These are phyloP conservation scores for Aspergillus nomiae DNA, from an alignment of 2,329 filamentous ascomycete genomes.

Conservation along the genomic window DNA sequence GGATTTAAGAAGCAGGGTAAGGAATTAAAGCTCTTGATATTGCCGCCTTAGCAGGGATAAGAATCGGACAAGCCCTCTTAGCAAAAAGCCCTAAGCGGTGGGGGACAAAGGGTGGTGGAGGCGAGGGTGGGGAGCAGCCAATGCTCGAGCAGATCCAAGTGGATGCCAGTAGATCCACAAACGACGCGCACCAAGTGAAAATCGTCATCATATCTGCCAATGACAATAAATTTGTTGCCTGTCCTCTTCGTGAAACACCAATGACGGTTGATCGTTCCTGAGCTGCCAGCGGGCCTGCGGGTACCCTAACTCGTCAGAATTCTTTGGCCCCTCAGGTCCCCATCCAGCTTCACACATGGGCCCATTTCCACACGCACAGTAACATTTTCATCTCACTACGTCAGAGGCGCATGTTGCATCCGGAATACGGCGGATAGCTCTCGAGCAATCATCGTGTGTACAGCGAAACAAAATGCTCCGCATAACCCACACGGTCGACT, in stretches of 20 bases:
- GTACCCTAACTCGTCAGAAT: neutral
- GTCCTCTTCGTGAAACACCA: neutral
- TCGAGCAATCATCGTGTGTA: slow-evolving; percentile 1
- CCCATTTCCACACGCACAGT: neutral
- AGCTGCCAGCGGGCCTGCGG: neutral
- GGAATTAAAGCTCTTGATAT: slow-evolving; percentile 3
- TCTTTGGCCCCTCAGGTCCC: slow-evolving; percentile 1
- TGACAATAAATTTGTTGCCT: neutral
- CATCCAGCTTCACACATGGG: neutral
- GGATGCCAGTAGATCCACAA: slow-evolving; percentile 2
- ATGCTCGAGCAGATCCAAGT: slow-evolving; percentile 3
- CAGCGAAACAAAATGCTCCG: slow-evolving; percentile 3
- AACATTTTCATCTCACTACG: slow-evolving; percentile 1
- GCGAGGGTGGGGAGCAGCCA: slow-evolving; percentile 4
- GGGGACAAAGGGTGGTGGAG: neutral
- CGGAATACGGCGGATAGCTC: neutral
- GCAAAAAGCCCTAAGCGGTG: slow-evolving; percentile 1
- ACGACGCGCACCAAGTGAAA: slow-evolving; percentile 7
- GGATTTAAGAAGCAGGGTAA: neutral
- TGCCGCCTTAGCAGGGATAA: neutral
- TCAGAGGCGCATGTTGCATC: slow-evolving; percentile 3
- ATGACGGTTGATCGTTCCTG: neutral
- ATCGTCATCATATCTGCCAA: slow-evolving; percentile 12
- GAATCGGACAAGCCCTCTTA: slow-evolving; percentile 10
- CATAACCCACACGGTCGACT: neutral